Evolutionary conservation across 2,329 filamentous ascomycete species (phyloP).

Genomic region (Paecilomyces sp.): DNA sequence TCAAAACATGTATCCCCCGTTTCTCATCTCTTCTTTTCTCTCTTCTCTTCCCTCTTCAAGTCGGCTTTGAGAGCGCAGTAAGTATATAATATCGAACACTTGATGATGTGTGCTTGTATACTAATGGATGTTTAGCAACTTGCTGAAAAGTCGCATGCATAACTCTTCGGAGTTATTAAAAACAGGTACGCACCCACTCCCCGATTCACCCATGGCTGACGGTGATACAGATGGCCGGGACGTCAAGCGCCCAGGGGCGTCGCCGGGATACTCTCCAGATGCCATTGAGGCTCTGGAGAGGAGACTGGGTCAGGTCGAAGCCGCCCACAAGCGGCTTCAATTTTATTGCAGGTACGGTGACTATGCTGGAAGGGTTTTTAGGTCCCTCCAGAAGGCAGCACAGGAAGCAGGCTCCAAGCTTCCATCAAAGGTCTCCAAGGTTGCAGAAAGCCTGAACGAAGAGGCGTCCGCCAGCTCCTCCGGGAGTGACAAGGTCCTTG

Average conservation of each 20-base stretch:
- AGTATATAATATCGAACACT: not conserved
- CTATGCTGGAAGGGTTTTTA: not conserved
- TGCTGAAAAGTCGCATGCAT: not conserved
- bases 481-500: not conserved
- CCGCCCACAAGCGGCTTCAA: not conserved
- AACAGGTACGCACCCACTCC: not conserved
- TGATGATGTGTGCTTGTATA: not conserved
- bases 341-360: not conserved
- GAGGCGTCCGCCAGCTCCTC: not conserved
- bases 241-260: not conserved
- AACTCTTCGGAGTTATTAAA: not conserved
- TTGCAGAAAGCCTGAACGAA: not conserved
- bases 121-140: not conserved
- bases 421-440: not conserved
- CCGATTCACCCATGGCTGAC: not conserved
- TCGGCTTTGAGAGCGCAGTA: not conserved
- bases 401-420: not conserved
- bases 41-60: not conserved
- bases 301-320: not conserved
- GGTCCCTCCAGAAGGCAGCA: not conserved
- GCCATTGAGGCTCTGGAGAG: not conserved
- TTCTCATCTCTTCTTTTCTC: not conserved
- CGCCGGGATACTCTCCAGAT: not conserved
- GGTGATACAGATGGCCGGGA: not conserved
- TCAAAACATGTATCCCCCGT: not conserved